Base-by-base conservation (phyloP, 2,329 filamentous ascomycete genomes). In the Talaromyces funiculosus region DNA sequence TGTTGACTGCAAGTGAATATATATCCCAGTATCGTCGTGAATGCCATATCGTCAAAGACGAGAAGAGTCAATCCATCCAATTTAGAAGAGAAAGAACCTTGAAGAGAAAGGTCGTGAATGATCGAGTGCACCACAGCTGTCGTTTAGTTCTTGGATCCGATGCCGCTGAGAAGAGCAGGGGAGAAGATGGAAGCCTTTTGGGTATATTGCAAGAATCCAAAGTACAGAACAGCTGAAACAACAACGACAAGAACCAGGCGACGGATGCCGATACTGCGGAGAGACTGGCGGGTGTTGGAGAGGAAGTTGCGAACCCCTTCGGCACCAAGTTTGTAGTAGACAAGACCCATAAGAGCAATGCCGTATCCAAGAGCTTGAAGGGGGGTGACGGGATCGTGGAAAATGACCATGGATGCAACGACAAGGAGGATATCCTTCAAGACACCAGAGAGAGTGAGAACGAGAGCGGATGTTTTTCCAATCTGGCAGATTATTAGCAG, bases 341-440 rank as follows among this genome's bases (percentile, higher is more conserved):
- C 75, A 31, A 88, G 80, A 68, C 85, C 85, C 57, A 78, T 77
- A n/a, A 87, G 80, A 38, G 90, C 90, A 68, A 93, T 82, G 67
- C 80, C 78, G 80, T 94, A 95, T 66, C 90, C 90, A 71, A 92
- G 80, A 67, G 86, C 84, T 76, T 95, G 90, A 59, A 90, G 80
- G 22, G 77, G 71, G 18, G 86, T 82, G 68, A 94, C 87, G 33
- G 84, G 82, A 60, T 89, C 90, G 65, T 82, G 80, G 86, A 90
- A 94, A 71, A 93, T 86, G 69, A 90, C 73, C 75, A 93, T 88
- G 57, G 89, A 91, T 61, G 86, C 82, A 63, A 83, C 79, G 64
- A 95, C 89, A 57, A 95, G 86, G 61, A 94, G 84, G 63, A 94
- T 92, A 73, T 92, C 90, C 77, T 95, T 95, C 69, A 94, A 84